These are phyloP conservation scores for Coemansia sp. DNA, from an alignment of 192 early-diverging fungal genomes.

Conservation along the genomic window DNA sequence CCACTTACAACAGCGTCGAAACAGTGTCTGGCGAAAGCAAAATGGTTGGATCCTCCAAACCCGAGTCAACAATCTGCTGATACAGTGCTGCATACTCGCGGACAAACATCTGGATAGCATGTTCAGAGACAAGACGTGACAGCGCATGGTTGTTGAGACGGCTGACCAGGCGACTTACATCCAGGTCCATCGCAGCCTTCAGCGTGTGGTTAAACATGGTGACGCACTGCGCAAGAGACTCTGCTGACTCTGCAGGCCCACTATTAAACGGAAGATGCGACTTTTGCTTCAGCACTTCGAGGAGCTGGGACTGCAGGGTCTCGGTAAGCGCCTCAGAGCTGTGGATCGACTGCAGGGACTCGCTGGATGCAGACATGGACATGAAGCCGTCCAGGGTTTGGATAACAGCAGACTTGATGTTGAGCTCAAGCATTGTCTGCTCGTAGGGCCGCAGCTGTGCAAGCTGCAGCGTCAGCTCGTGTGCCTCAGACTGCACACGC, in stretches of 20 bases:
- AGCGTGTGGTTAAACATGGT: conserved; percentile 20
- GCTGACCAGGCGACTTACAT: conserved; percentile 20
- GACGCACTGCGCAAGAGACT: neutral
- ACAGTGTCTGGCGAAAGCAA: neutral
- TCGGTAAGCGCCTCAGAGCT: neutral
- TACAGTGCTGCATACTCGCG: conserved; percentile 18
- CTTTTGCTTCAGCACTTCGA: conserved; percentile 12
- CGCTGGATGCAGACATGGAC: neutral
- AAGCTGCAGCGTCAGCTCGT: neutral
- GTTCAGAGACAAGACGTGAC: neutral
- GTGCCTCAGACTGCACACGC: neutral
- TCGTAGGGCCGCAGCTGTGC: conserved; percentile 12
- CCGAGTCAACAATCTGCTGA: neutral
- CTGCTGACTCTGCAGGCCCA: neutral
- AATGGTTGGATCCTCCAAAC: neutral
- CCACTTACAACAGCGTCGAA: neutral
- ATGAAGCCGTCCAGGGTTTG: neutral
- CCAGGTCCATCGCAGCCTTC: conserved; percentile 25
- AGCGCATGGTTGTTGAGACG: conserved; percentile 21
- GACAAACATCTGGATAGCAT: conserved; percentile 18
- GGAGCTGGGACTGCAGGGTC: conserved; percentile 8
- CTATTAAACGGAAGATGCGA: conserved; percentile 23
- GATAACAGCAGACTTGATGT: conserved; percentile 12
- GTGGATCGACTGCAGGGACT: too few relatives aligned
- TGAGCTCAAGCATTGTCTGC: conserved; percentile 30